Evolutionary conservation across 176 grass and related monocot species (phyloP), one percentile per base, ranked within the genome.

Genomic region (Oryza rufipogon): DNA sequence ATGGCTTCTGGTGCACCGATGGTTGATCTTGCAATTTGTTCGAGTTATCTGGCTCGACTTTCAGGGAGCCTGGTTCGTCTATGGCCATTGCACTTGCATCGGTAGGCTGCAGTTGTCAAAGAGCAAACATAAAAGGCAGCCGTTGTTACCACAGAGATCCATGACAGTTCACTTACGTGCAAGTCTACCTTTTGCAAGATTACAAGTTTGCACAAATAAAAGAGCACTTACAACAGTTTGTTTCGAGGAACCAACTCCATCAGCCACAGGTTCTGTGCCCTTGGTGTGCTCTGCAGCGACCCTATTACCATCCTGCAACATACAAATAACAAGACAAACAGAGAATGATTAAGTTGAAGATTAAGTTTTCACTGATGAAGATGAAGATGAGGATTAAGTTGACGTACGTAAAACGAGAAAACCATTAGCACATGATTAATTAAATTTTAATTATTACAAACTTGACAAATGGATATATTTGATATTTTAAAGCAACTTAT

Each of bases 71-170:
- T 84, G 83, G 73, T 80, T 88, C 88, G 0, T 88, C 93, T 54
- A 95, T 39, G 16, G 47, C 76, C 90, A 92, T 95, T 6, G 68
- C 30, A 86, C 26, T 92, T 48, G 84, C 20, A 39, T 86, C 90
- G 71, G 26, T 82, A 17, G 63, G 74, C 93, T 95, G 66, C 14
- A 86, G 10, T 48, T 19, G 25, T 61, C 6, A 77, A 78, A 26
- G 19, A 88, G 4, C 4, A 22, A 68, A 66, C 12, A 75, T 19
- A 64, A 70, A 30, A 64, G 9, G 14, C 1, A 68, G 11, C 11
- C 81, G 12, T n/a, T 26, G 45, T 71, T 76, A 68, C 19, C 34
- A 52, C 15, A 1, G 52, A 58, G 1, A 1, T 74, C 16, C 49
- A 39, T 6, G 19, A 2, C 20, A 33, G 46, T 76, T 38, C 6